These are phyloP conservation scores for Plasmodium malariae DNA, from an alignment of 169 alveolate genomes.

Conservation along the genomic window DNA sequence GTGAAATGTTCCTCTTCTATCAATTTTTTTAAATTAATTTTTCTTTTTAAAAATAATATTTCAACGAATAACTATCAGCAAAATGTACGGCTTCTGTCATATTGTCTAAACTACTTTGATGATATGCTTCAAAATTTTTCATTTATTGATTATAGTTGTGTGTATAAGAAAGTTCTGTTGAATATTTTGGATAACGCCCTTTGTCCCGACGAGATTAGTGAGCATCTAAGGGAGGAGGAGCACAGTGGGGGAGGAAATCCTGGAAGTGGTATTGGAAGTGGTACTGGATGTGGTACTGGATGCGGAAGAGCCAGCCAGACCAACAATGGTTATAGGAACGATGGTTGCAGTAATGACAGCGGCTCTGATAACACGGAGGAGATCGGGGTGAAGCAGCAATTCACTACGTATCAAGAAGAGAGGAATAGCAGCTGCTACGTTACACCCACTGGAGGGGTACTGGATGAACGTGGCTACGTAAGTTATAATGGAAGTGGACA, in stretches of 20 bases:
- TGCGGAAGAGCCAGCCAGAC: too few relatives aligned
- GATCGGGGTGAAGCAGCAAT: too few relatives aligned
- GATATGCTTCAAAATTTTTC: conserved; percentile 20
- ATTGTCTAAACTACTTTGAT: background rate
- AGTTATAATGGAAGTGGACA: background rate
- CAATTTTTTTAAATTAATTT: conserved; percentile 42
- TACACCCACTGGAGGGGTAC: too few relatives aligned
- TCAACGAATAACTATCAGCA: background rate
- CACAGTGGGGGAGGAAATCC: background rate
- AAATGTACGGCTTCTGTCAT: conserved; percentile 1
- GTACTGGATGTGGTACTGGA: background rate
- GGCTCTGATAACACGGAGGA: too few relatives aligned
- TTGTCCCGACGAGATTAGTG: background rate
- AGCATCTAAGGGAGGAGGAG: background rate
- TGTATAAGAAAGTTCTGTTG: conserved; percentile 18
- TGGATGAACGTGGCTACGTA: background rate
- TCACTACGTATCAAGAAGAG: too few relatives aligned
- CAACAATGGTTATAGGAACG: background rate
- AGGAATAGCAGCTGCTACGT: too few relatives aligned
- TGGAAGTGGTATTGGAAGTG: background rate
- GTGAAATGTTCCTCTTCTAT: conserved; percentile 11
- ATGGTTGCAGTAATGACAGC: background rate
- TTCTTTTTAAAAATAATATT: conserved; percentile 13
- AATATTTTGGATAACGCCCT: conserved; percentile 15
- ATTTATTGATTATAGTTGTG: conserved; percentile 23